Conservation (phyloP, 768 basidiomycete genomes). For the Mycena latifolia region DNA sequence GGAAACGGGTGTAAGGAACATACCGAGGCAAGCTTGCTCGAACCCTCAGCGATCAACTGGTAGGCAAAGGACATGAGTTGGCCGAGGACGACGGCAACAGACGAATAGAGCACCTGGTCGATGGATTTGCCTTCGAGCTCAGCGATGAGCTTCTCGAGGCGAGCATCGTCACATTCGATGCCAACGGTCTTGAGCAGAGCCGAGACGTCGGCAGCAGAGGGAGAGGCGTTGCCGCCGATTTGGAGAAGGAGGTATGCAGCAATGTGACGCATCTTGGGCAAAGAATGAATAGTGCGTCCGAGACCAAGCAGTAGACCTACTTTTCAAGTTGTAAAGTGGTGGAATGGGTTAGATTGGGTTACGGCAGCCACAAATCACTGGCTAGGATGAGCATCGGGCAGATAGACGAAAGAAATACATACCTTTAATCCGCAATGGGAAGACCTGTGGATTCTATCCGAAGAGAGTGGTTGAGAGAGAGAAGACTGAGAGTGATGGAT, state of each 20-base stretch:
- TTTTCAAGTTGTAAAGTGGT: constrained; percentile 45
- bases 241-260: constrained; percentile 98
- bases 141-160: constrained; percentile 84
- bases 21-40: constrained; percentile 94
- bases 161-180: constrained; percentile 88
- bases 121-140: constrained; percentile 94
- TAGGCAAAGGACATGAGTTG: constrained; percentile 15
- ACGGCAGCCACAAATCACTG: constrained; percentile 96
- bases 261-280: constrained; percentile 85
- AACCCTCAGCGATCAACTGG: constrained; percentile 93
- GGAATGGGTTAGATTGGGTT: constrained; percentile 47
- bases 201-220: constrained; percentile 89
- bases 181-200: constrained; percentile 88
- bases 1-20: constrained; percentile 39
- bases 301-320: constrained; percentile 44
- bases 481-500: constrained; percentile 36
- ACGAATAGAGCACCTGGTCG: constrained; percentile 69
- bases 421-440: constrained; percentile 93
- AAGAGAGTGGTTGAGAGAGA: constrained; percentile 50
- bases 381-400: constrained; percentile 26
- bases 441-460: constrained; percentile 96
- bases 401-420: constrained; percentile 18
- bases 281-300: constrained; percentile 15
- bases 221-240: constrained; percentile 91
- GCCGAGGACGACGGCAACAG: constrained; percentile 5